These are phyloP conservation scores for Mycena crocata DNA, from an alignment of 768 basidiomycete species.

Conservation along the genomic window DNA sequence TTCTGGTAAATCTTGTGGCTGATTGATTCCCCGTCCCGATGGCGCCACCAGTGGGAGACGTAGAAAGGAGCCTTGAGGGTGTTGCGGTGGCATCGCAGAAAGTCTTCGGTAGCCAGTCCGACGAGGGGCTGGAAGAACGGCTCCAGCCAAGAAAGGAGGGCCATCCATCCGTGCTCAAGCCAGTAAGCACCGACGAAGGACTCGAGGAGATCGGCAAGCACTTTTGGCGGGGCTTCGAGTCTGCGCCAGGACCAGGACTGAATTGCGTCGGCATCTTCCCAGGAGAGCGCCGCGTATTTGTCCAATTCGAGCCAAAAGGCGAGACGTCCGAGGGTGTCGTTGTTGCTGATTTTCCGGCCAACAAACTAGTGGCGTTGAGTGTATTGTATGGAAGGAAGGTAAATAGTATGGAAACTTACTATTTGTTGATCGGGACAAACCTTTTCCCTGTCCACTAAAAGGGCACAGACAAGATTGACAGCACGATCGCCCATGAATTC, in stretches of 20 bases:
- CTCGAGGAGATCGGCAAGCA: slow-evolving; percentile 48
- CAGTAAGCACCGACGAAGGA: slow-evolving; percentile 45
- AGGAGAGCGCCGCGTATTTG: slow-evolving; percentile 39
- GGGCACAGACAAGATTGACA: slow-evolving; percentile 43
- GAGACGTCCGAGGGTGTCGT: slow-evolving; percentile 47
- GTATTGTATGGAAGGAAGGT: neutral
- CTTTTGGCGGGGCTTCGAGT: slow-evolving; percentile 41
- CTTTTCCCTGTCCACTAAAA: slow-evolving; percentile 42
- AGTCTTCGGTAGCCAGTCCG: slow-evolving; percentile 40
- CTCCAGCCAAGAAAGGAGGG: slow-evolving; percentile 39
- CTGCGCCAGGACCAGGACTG: slow-evolving; percentile 33
- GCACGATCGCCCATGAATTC: slow-evolving; percentile 49
- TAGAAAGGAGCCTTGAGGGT: slow-evolving; percentile 12
- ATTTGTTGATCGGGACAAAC: slow-evolving; percentile 44
- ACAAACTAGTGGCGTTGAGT: slow-evolving; percentile 32
- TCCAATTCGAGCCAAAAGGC: slow-evolving; percentile 43
- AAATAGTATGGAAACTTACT: slow-evolving; percentile 26
- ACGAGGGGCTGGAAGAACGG: slow-evolving; percentile 39
- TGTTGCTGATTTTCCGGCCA: slow-evolving; percentile 41
- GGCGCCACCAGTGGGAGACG: slow-evolving; percentile 22
- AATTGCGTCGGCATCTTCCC: slow-evolving; percentile 27
- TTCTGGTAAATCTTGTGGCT: neutral
- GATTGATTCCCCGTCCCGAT: neutral
- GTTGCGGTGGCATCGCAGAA: slow-evolving; percentile 22
- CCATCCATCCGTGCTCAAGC: slow-evolving; percentile 42